A percentile compares a stretch with the other conserved stretches of the same genome.
Conservation (phyloP, 1,139 yeast species). For the Hansenula sp. region DNA sequence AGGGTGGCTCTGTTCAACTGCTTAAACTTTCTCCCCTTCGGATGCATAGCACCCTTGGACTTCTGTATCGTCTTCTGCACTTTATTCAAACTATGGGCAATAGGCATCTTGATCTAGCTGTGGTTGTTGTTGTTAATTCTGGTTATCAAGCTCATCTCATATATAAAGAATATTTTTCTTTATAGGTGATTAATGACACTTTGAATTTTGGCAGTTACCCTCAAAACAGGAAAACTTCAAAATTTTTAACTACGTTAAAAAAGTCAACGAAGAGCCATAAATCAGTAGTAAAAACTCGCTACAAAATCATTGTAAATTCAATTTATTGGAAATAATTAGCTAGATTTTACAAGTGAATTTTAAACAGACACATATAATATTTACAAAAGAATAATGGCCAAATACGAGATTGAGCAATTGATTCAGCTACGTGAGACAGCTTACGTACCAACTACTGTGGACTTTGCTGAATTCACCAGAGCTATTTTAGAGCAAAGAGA, state of each 20-base stretch:
- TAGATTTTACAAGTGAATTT: too few relatives aligned
- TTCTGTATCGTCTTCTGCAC: constrained; percentile 61
- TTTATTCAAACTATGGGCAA: constrained; percentile 68
- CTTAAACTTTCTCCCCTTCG: constrained; percentile 84
- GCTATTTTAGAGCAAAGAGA: constrained; percentile 61
- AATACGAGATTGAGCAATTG: constrained; percentile 71
- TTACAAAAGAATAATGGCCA: constrained; percentile 35
- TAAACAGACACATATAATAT: not conserved
- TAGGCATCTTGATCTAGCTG: constrained; percentile 50
- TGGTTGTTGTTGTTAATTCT: not conserved
- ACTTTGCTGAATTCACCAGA: constrained; percentile 58
- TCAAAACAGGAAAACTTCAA: not conserved
- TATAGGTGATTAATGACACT: too few relatives aligned
- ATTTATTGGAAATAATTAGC: too few relatives aligned
- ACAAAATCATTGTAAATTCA: too few relatives aligned
- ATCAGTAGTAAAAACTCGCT: too few relatives aligned
- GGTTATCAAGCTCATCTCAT: not conserved
- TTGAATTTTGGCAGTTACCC: not conserved
- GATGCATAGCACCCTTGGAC: constrained; percentile 65
- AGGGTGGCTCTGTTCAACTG: constrained; percentile 82
- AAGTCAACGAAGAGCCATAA: not conserved
- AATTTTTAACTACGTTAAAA: not conserved
- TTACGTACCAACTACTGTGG: constrained; percentile 55
- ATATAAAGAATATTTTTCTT: not conserved
- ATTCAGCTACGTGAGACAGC: constrained; percentile 52